Evolutionary conservation across 352 stramenopile genomes (phyloP).

Genomic region (Pythium utonaiense): DNA sequence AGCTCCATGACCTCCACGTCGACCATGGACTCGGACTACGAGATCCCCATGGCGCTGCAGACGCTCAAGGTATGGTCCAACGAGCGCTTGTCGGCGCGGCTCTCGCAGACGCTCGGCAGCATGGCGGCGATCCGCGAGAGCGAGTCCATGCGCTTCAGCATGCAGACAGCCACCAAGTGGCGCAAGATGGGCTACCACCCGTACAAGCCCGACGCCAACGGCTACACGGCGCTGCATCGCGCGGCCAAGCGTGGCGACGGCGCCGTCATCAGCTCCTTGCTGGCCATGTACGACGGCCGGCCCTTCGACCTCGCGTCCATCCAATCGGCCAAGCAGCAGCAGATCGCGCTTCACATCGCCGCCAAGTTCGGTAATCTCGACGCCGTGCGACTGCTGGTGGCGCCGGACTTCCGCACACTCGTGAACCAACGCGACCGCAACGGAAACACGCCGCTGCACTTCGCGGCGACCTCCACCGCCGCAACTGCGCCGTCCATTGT

Average conservation of each 20-base stretch:
- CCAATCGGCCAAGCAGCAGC: slow-evolving; percentile 66
- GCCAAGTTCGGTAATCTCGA: slow-evolving; percentile 76
- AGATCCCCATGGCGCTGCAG: slow-evolving; percentile 70
- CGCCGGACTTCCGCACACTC: slow-evolving; percentile 52
- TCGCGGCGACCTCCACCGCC: slow-evolving; percentile 63
- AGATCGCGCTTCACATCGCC: slow-evolving; percentile 79
- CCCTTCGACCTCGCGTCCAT: slow-evolving; percentile 60
- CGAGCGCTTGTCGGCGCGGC: slow-evolving; percentile 59
- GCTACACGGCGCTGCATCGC: slow-evolving; percentile 80
- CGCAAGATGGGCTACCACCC: slow-evolving; percentile 82
- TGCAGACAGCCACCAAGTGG: slow-evolving; percentile 78
- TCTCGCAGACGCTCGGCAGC: slow-evolving; percentile 54
- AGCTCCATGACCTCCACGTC: slow-evolving; percentile 77
- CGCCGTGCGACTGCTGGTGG: slow-evolving; percentile 43
- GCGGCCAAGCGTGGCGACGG: slow-evolving; percentile 68
- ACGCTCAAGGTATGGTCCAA: slow-evolving; percentile 58
- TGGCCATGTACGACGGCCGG: slow-evolving; percentile 81
- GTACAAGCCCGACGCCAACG: slow-evolving; percentile 73
- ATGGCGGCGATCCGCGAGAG: slow-evolving; percentile 74
- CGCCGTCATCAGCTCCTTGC: slow-evolving; percentile 57
- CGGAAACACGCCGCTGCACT: slow-evolving; percentile 81
- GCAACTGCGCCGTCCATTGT: slow-evolving; percentile 47
- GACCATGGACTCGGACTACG: slow-evolving; percentile 84
- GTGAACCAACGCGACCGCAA: slow-evolving; percentile 69
- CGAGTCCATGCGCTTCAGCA: slow-evolving; percentile 76